These are phyloP conservation scores for Pyrus communis DNA, from an alignment of 306 rosid genomes.

Conservation along the genomic window DNA sequence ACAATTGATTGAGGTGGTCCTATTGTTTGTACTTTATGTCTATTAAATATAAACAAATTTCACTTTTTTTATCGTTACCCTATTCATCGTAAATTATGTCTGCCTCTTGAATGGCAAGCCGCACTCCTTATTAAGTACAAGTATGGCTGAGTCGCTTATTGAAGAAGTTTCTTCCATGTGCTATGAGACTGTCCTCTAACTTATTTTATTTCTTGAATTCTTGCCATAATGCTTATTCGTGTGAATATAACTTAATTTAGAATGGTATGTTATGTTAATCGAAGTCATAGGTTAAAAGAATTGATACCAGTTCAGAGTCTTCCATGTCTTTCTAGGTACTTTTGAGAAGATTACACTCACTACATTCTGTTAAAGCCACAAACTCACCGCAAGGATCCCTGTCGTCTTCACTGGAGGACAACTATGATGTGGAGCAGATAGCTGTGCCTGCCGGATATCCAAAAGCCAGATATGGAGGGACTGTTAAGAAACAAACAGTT, in stretches of 20 bases:
- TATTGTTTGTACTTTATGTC: neutral
- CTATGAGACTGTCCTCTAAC: neutral
- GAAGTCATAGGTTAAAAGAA: neutral
- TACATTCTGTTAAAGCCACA: slow-evolving; percentile 44
- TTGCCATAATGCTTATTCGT: neutral
- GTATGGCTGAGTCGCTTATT: too few species aligned
- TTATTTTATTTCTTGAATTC: neutral
- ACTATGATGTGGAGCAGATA: slow-evolving; percentile 21
- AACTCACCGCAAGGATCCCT: slow-evolving; percentile 29
- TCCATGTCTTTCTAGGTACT: slow-evolving; percentile 33
- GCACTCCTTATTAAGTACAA: too few species aligned
- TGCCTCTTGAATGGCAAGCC: too few species aligned
- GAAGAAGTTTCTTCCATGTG: too few species aligned
- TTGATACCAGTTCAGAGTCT: neutral
- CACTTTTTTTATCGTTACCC: neutral
- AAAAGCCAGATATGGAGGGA: slow-evolving; percentile 13
- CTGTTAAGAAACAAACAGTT: slow-evolving; percentile 28
- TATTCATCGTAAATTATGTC: neutral
- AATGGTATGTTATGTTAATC: neutral
- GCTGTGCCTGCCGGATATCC: slow-evolving; percentile 14
- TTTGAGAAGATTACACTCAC: slow-evolving; percentile 54
- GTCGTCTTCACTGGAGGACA: slow-evolving; percentile 18
- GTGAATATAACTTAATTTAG: neutral
- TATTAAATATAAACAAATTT: neutral
- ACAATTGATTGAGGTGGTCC: neutral